Evolutionary conservation across 768 basidiomycete genomes (phyloP).

Genomic region (Xerocomus brunneocitrinus): DNA sequence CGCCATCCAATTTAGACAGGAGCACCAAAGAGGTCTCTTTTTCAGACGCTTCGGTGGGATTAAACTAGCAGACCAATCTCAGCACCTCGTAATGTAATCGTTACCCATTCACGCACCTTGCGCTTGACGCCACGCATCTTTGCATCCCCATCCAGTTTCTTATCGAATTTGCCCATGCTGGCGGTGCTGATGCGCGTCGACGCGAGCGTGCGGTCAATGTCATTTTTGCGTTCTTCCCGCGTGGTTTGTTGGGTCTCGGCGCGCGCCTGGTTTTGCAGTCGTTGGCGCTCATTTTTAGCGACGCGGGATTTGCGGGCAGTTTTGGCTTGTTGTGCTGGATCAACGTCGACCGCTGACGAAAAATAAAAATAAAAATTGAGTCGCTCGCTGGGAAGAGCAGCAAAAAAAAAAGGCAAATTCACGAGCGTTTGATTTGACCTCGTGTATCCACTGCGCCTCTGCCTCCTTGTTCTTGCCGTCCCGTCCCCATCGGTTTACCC

Average conservation of each 20-base stretch:
- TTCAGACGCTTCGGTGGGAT: conserved; percentile 77
- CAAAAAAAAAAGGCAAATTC: conserved; percentile 22
- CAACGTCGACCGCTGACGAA: conserved; percentile 51
- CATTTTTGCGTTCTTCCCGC: conserved; percentile 55
- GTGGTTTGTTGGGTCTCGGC: conserved; percentile 35
- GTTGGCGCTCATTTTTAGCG: conserved; percentile 82
- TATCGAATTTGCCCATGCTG: conserved; percentile 94
- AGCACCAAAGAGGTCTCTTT: conserved; percentile 69
- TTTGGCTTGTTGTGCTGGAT: conserved; percentile 73
- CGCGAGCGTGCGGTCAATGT: conserved; percentile 74
- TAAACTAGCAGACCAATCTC: conserved; percentile 55
- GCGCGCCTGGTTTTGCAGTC: conserved; percentile 63
- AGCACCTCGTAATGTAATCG: not conserved
- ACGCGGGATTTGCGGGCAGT: conserved; percentile 77
- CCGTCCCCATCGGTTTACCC: conserved; percentile 88
- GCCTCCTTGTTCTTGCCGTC: conserved; percentile 83
- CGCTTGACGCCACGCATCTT: conserved; percentile 85
- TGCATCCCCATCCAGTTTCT: conserved; percentile 85
- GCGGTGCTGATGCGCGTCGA: conserved; percentile 82
- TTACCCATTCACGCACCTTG: conserved; percentile 52
- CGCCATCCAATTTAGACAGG: conserved; percentile 72
- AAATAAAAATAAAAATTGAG: not conserved
- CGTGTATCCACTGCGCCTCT: conserved; percentile 88
- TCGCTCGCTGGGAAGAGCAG: not conserved
- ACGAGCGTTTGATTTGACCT: conserved; percentile 87